Conservation (phyloP, 805 yeast species). For the Ogataea salicorniae region DNA sequence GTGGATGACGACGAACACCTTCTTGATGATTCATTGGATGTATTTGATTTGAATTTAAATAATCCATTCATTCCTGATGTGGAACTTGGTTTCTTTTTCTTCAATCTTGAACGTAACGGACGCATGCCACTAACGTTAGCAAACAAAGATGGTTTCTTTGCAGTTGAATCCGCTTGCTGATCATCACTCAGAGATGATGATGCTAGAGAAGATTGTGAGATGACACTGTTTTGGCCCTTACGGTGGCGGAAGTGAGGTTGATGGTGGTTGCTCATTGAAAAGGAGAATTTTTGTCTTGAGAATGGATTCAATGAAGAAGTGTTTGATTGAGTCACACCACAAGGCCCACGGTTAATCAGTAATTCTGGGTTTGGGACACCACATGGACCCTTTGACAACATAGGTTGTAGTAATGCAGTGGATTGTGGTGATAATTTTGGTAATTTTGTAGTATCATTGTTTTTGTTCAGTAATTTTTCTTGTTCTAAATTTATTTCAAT, state of each 20-base stretch:
- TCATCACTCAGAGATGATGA: background rate
- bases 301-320: background rate
- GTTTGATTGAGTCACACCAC: background rate
- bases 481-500: slow-evolving; percentile 7
- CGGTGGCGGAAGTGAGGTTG: background rate
- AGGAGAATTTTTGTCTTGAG: background rate
- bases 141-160: slow-evolving; percentile 3
- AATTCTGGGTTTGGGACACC: slow-evolving; percentile 9
- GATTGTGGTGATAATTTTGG: slow-evolving; percentile 1
- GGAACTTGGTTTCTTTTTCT: slow-evolving; percentile 4
- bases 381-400: slow-evolving; percentile 9
- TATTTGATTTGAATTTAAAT: slow-evolving; percentile 8
- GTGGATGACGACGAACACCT: slow-evolving; percentile 9
- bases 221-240: background rate
- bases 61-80: slow-evolving; percentile 1
- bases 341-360: background rate
- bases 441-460: background rate
- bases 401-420: background rate
- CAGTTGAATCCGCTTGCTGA: background rate
- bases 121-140: slow-evolving; percentile 4
- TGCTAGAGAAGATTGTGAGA: no score
- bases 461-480: background rate
- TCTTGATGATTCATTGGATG: slow-evolving; percentile 1
- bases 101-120: slow-evolving; percentile 12
- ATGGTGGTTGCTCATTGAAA: background rate